Base-by-base conservation (phyloP, 2,329 filamentous ascomycete genomes). In the Microcyclosporella mali region DNA sequence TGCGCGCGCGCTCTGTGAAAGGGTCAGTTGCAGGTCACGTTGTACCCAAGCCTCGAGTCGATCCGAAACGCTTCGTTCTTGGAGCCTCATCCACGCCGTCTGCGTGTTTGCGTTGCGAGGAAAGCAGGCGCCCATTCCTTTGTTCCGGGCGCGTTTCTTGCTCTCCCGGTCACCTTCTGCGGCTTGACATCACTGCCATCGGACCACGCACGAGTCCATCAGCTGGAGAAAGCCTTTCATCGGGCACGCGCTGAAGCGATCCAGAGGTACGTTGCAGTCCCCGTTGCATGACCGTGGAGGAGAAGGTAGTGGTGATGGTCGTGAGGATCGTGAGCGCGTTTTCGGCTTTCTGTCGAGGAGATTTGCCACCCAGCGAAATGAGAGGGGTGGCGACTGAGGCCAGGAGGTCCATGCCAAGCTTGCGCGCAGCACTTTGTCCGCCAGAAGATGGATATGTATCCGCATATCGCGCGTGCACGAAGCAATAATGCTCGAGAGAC, bases 11-110 rank as follows among this genome's bases (percentile, higher is more conserved):
- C 15, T 30, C 29, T 33, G 4, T 25, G 12, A 16, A 11, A 21
- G 31, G 25, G n/a, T 32, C 25, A 21, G 17, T 36, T 35, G 41
- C 19, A 44, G 41, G 41, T 44, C 36, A 39, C 41, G 41, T 39
- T 44, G 36, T 40, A 39, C 35, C 19, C 18, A 36, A 16, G 21
- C 27, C 15, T 15, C 33, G 7, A 18, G 6, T 8, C 4, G 6
- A 39, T 39, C 21, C n/a, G 17, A 15, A 10, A n/a, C 18, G 17
- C 11, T 12, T 15, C 12, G 15, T 29, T 38, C 19, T 35, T 39
- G 27, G 33, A 16, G 29, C 36, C 16, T 25, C 19, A 35, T 12
- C 9, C 14, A 40, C 41, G 21, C 29, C 14, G 2, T 3, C 12
- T 9, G 8, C n/a, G n/a, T 14, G 32, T 21, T 6, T n/a, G 16